Evolutionary conservation across 1,139 yeast genomes (phyloP), one percentile per base, ranked within the genome.

Genomic region (Pneumocystis oryctolagi): DNA sequence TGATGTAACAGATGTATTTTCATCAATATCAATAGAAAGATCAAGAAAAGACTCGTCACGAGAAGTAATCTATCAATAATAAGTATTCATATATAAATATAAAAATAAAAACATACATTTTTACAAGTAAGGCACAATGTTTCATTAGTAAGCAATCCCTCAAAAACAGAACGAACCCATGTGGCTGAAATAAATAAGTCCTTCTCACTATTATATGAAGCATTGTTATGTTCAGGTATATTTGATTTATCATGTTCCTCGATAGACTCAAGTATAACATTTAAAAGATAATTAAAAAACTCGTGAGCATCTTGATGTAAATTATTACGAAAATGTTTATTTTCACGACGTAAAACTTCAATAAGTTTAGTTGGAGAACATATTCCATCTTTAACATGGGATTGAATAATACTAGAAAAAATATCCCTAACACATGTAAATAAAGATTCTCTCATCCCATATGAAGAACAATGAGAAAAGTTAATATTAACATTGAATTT

Each of bases 291-390:
- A 73, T 90, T 90, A 71, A 89, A 80, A 73, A 92, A 92, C 73
- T 92, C 98, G 74, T 92, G 98, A 2, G 98, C 97, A 77, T 92
- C 98, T 72, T 92, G 98, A 73, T 92, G 98, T 96, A 90, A 89
- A 62, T 87, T 84, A 65, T 89, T 87, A 66, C 96, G 79, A 72
- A 92, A 92, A 68, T 92, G 76, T 69, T 84, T 87, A 72, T 92
- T 92, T 69, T 88, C 89, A 64, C 82, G 82, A 72, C 89, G 89
- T 63, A 90, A 77, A 62, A 85, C 84, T 61, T 83, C 84, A 61
- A 92, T 82, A 62, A 92, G 81, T 69, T 82, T 80, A 39, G 78
- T 76, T 0, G 97, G 97, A 0, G 96, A 87, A 0, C 89, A 90
- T 8, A 92, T 89, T 2, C 97, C 97, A 2, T 82, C 83, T 32